These are phyloP conservation scores for Pseudogymnoascus sp. DNA, from an alignment of 2,329 filamentous ascomycete species.

Conservation along the genomic window DNA sequence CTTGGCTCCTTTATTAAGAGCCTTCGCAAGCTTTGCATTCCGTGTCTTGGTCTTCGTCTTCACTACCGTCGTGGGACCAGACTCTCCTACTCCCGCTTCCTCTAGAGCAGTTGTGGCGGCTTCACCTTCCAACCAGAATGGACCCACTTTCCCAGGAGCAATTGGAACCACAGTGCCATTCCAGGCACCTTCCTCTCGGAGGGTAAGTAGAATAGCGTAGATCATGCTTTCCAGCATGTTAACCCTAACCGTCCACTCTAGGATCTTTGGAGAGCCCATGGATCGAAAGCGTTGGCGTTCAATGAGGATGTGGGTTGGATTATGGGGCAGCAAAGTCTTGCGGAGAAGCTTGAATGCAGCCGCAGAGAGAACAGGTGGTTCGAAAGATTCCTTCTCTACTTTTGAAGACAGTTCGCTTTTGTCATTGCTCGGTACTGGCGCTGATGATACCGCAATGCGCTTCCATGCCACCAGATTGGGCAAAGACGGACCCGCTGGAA, in stretches of 20 bases:
- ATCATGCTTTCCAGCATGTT: constrained; percentile 78
- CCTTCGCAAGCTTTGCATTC: constrained; percentile 34
- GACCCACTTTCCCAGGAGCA: constrained; percentile 44
- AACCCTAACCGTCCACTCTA: constrained; percentile 76
- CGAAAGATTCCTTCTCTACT: constrained; percentile 37
- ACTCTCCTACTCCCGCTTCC: constrained; percentile 18
- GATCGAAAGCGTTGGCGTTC: constrained; percentile 54
- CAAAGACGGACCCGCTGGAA: constrained; percentile 16
- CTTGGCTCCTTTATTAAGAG: constrained; percentile 48
- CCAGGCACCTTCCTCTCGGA: constrained; percentile 39
- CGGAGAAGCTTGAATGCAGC: constrained; percentile 47
- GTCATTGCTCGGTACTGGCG: constrained; percentile 20
- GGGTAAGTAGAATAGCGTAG: constrained; percentile 56
- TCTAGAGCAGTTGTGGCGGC: constrained; percentile 14
- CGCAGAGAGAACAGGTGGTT: constrained; percentile 43
- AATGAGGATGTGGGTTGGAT: constrained; percentile 64
- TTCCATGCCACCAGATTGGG: constrained; percentile 29
- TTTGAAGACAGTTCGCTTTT: constrained; percentile 13
- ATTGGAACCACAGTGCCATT: constrained; percentile 40
- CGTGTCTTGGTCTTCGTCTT: constrained; percentile 29
- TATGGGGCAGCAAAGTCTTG: constrained; percentile 36
- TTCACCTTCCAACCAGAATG: constrained; percentile 42
- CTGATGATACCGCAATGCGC: constrained; percentile 32
- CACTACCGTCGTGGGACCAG: constrained; percentile 3
- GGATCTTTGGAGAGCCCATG: constrained; percentile 53